Evolutionary conservation across 495 filamentous ascomycete species (phyloP).

Genomic region (Penicillium nucicola): DNA sequence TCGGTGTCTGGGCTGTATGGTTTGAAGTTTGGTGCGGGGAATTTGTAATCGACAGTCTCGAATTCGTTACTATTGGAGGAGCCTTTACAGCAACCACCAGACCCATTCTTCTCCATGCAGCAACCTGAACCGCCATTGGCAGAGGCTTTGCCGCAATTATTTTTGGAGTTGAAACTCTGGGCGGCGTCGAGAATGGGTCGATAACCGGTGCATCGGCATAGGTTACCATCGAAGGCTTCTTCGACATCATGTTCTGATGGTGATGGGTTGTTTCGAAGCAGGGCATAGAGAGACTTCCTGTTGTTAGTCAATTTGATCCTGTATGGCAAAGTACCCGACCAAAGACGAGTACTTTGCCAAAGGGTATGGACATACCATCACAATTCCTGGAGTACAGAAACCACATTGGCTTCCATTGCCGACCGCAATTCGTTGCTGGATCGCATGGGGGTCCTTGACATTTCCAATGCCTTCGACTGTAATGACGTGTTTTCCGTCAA

Average conservation of each 20-base stretch:
- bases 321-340: no score
- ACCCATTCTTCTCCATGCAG: constrained; percentile 51
- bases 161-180: constrained; percentile 47
- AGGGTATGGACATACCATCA: constrained; percentile 69
- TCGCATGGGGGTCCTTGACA: constrained; percentile 80
- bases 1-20: constrained; percentile 91
- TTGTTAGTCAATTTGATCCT: no score
- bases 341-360: no score
- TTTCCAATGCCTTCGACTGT: constrained; percentile 97
- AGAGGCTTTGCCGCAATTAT: constrained; percentile 40
- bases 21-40: constrained; percentile 65
- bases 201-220: constrained; percentile 96
- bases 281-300: constrained; percentile 39
- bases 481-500: constrained; percentile 98
- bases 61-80: constrained; percentile 14
- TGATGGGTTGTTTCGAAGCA: constrained; percentile 63
- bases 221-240: constrained; percentile 69
- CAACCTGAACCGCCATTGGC: constrained; percentile 51
- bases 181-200: constrained; percentile 92
- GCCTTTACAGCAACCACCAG: constrained; percentile 37
- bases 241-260: constrained; percentile 29
- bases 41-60: constrained; percentile 22
- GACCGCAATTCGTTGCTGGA: constrained; percentile 83
- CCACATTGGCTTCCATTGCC: constrained; percentile 63
- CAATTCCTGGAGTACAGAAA: constrained; percentile 96